A percentile compares a stretch with the other conserved stretches of the same genome.
These are phyloP conservation scores for Syzygium syzygioides DNA, from an alignment of 441 rosid species.

Conservation along the genomic window DNA sequence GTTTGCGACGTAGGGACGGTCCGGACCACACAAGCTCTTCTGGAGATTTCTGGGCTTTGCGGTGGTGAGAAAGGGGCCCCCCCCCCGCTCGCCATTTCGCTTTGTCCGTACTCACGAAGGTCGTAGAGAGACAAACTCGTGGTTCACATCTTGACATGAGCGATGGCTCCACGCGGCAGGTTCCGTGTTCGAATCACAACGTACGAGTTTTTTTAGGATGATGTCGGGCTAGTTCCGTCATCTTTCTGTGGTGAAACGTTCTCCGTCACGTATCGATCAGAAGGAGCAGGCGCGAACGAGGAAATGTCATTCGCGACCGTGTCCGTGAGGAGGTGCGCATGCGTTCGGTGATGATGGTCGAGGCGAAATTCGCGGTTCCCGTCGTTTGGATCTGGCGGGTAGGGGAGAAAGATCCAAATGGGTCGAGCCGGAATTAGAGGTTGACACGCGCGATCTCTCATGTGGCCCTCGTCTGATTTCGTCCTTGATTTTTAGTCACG, in stretches of 20 bases:
- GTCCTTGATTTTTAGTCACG: neutral
- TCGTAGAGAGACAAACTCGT: neutral
- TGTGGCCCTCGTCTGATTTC: neutral
- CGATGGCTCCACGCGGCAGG: accelerated
- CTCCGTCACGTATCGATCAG: no score
- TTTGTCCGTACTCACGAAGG: neutral
- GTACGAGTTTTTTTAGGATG: neutral
- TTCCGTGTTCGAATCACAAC: neutral
- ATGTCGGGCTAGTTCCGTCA: neutral
- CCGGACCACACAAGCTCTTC: neutral
- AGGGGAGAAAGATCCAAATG: accelerated
- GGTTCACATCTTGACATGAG: neutral
- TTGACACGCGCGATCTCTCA: accelerated
- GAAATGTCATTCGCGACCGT: neutral
- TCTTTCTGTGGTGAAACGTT: neutral
- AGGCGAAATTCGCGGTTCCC: accelerated
- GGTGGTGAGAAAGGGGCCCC: neutral
- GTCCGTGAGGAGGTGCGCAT: accelerated
- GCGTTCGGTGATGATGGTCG: accelerated
- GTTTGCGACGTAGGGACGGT: neutral
- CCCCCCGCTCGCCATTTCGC: neutral
- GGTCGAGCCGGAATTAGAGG: neutral
- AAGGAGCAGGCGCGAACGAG: no score
- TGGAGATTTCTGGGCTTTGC: neutral
- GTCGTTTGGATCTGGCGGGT: accelerated